A percentile compares a stretch with the other conserved stretches of the same genome.
phyloP scores from a whole-genome alignment of 169 alveolate genomes.

The Eimeria maxima region DNA sequence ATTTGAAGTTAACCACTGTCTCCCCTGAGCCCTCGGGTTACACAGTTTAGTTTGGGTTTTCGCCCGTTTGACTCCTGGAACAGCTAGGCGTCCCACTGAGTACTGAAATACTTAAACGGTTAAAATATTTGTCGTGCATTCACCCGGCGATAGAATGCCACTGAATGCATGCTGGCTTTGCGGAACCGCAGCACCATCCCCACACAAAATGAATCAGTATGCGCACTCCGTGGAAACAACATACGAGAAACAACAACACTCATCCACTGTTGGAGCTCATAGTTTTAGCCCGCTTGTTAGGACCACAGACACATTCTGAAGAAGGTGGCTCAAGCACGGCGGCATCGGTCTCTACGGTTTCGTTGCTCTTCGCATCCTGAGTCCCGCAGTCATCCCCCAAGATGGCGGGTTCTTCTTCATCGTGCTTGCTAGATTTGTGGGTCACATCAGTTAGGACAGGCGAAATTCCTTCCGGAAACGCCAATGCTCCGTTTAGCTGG shows the following conservation, averaged over 20 bases:
- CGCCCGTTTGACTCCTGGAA: not conserved
- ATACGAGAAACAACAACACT: not conserved
- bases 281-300: constrained; percentile 32
- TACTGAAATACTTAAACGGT: not conserved
- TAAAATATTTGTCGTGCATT: not conserved
- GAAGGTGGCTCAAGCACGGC: not conserved
- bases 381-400: not conserved
- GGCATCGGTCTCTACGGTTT: not conserved
- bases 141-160: not conserved
- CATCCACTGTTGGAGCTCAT: not conserved
- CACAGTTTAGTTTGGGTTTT: not conserved
- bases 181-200: not conserved
- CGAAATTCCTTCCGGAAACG: constrained; percentile 35
- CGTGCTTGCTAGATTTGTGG: not conserved
- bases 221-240: not conserved
- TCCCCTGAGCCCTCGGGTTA: not conserved
- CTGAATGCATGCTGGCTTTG: not conserved
- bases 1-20: not conserved
- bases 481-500: constrained; percentile 37
- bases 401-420: not conserved
- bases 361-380: not conserved
- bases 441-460: not conserved
- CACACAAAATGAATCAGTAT: not conserved
- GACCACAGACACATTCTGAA: not conserved
- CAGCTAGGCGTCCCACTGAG: not conserved